phyloP scores from a whole-genome alignment of 192 early-diverging fungal genomes.

The Coemansia sp. region DNA sequence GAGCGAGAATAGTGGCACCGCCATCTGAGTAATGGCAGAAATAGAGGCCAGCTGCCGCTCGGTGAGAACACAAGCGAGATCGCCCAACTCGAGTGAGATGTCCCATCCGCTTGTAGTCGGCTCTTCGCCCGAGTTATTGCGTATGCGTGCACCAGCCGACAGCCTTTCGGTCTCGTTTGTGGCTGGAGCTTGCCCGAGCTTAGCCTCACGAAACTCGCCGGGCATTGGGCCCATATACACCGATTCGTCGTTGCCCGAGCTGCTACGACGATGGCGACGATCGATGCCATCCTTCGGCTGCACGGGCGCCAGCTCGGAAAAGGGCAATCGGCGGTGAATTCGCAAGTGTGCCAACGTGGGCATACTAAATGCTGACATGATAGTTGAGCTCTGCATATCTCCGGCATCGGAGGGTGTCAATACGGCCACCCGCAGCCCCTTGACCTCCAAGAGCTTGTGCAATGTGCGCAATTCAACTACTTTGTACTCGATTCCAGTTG shows the following conservation, averaged over 20 bases:
- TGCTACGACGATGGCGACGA: background rate
- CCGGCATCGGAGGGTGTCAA: background rate
- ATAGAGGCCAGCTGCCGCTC: constrained; percentile 30
- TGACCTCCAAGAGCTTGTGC: constrained; percentile 38
- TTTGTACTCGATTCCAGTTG: constrained; percentile 47
- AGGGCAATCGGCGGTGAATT: constrained; percentile 52
- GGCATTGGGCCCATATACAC: constrained; percentile 55
- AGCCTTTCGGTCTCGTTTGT: background rate
- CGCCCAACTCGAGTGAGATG: constrained; percentile 24
- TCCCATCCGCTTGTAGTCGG: constrained; percentile 52
- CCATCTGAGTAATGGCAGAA: constrained; percentile 10
- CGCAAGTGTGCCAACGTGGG: constrained; percentile 44
- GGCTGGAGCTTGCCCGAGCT: background rate
- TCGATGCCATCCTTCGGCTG: constrained; percentile 6
- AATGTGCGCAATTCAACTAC: constrained; percentile 44
- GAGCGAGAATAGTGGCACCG: constrained; percentile 30
- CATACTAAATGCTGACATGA: constrained; percentile 35
- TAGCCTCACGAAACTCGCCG: constrained; percentile 48
- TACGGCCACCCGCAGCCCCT: constrained; percentile 31
- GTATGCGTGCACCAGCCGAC: constrained; percentile 2
- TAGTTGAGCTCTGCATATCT: background rate
- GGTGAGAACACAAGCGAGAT: constrained; percentile 39
- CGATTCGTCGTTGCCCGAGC: constrained; percentile 22
- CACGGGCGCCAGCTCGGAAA: constrained; percentile 49
- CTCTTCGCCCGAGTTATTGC: constrained; percentile 42